Conservation (phyloP, 2,329 filamentous ascomycete genomes). For the Leptosphaerulina australis region DNA sequence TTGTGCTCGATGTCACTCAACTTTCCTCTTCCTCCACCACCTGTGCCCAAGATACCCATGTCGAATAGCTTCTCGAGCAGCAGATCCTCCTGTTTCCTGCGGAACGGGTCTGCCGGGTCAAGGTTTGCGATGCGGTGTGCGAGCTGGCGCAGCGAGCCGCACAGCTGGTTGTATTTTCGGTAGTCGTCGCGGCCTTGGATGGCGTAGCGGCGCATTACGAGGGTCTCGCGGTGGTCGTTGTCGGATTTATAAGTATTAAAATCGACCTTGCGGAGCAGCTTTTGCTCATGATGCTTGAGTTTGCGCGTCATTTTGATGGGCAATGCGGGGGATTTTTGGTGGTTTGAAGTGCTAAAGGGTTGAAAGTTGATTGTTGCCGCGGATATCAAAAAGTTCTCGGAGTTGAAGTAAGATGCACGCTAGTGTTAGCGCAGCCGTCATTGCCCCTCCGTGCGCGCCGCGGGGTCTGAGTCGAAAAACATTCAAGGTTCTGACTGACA, state of each 20-base stretch:
- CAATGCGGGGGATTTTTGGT: slow-evolving; percentile 1
- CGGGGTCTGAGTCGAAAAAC: slow-evolving; percentile 13
- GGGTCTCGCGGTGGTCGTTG: slow-evolving; percentile 80
- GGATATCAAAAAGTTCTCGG: slow-evolving; percentile 21
- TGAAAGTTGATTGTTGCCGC: background rate
- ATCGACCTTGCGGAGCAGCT: slow-evolving; percentile 89
- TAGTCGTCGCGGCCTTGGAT: slow-evolving; percentile 87
- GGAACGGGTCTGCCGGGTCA: slow-evolving; percentile 75
- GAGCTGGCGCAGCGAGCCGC: slow-evolving; percentile 78
- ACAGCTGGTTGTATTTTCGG: slow-evolving; percentile 56
- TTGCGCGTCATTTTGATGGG: slow-evolving; percentile 79
- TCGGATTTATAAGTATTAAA: slow-evolving; percentile 94
- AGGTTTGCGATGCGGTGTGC: slow-evolving; percentile 87
- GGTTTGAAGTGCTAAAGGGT: background rate
- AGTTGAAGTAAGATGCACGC: slow-evolving; percentile 17
- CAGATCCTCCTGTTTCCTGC: slow-evolving; percentile 83
- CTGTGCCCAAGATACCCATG: slow-evolving; percentile 81
- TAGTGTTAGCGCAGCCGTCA: slow-evolving; percentile 21
- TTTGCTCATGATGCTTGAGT: slow-evolving; percentile 92
- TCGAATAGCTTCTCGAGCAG: slow-evolving; percentile 91
- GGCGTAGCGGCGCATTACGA: slow-evolving; percentile 82
- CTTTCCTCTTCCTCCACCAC: slow-evolving; percentile 67
- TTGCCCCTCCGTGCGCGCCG: slow-evolving; percentile 17
- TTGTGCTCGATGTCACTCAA: slow-evolving; percentile 77
- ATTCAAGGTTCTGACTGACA: slow-evolving; percentile 13